Evolutionary conservation across 768 basidiomycete genomes (phyloP).

Genomic region (Paxillus rubicundulus): DNA sequence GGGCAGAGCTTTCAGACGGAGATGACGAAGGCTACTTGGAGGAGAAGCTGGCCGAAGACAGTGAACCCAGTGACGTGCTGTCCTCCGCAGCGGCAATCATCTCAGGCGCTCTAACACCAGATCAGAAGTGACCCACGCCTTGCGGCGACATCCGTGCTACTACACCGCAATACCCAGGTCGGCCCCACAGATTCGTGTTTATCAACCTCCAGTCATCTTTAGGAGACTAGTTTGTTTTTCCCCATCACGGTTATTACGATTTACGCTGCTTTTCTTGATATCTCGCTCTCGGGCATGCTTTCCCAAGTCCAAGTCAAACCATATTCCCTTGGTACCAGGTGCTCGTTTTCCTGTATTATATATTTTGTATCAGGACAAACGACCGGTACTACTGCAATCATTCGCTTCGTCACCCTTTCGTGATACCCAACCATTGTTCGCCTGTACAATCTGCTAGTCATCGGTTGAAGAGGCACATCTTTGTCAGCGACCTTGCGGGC

Average conservation of each 20-base stretch:
- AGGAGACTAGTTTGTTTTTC: background rate
- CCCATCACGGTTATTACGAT: slow-evolving; percentile 20
- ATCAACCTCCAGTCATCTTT: slow-evolving; percentile 5
- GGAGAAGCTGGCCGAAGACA: slow-evolving; percentile 26
- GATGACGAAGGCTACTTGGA: slow-evolving; percentile 45
- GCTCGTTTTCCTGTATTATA: slow-evolving; percentile 4
- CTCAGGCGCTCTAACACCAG: slow-evolving; percentile 1
- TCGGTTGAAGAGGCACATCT: no score
- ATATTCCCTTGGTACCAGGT: background rate
- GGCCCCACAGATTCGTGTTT: background rate
- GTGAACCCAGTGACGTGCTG: slow-evolving; percentile 8
- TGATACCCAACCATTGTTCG: slow-evolving; percentile 5
- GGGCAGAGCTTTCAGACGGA: slow-evolving; percentile 73
- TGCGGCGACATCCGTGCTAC: background rate
- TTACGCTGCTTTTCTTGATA: slow-evolving; percentile 30
- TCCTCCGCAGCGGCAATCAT: slow-evolving; percentile 3
- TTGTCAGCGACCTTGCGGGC: no score
- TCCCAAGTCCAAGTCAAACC: slow-evolving; percentile 2
- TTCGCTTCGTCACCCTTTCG: background rate
- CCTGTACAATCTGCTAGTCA: background rate
- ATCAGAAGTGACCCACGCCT: slow-evolving; percentile 11
- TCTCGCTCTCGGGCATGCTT: slow-evolving; percentile 21
- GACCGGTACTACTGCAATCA: slow-evolving; percentile 8
- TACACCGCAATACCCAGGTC: slow-evolving; percentile 1
- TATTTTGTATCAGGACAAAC: slow-evolving; percentile 8